Evolutionary conservation across 2,329 filamentous ascomycete species (phyloP).

Genomic region (Trichoderma harzianum): DNA sequence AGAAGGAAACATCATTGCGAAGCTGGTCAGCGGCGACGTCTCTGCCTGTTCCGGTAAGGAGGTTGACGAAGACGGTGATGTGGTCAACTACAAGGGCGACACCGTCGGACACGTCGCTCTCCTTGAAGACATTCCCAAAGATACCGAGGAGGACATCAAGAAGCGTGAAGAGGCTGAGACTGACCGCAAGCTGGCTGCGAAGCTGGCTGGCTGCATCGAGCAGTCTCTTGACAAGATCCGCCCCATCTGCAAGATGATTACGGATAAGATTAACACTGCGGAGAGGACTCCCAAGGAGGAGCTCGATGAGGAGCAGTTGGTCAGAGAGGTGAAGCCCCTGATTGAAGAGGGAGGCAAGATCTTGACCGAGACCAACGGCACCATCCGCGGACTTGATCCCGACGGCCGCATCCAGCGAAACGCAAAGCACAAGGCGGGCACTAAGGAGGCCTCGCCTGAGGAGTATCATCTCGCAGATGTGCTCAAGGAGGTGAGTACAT

Average conservation of each 20-base stretch:
- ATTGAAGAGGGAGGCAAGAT: constrained; percentile 83
- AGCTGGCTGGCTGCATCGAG: constrained; percentile 69
- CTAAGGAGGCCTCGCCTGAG: constrained; percentile 64
- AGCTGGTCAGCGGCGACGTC: constrained; percentile 65
- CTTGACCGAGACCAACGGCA: constrained; percentile 80
- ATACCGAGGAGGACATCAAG: constrained; percentile 47
- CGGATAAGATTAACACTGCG: constrained; percentile 75
- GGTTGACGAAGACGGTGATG: constrained; percentile 68
- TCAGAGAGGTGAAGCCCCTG: constrained; percentile 80
- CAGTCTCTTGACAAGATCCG: constrained; percentile 80
- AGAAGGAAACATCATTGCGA: constrained; percentile 60
- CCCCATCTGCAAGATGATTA: constrained; percentile 83
- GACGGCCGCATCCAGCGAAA: constrained; percentile 81
- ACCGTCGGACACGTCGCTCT: constrained; percentile 66
- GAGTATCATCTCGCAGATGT: constrained; percentile 81
- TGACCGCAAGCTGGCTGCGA: constrained; percentile 72
- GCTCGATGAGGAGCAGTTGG: constrained; percentile 83
- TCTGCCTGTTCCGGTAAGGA: constrained; percentile 64
- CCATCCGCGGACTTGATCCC: constrained; percentile 83
- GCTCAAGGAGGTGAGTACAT: constrained; percentile 63
- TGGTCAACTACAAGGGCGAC: constrained; percentile 65
- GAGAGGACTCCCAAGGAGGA: constrained; percentile 81
- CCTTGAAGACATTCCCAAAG: constrained; percentile 54
- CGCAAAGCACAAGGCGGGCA: constrained; percentile 75
- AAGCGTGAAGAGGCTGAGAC: constrained; percentile 55